These are phyloP conservation scores for Penicillium janthinellum DNA, from an alignment of 2,329 filamentous ascomycete genomes.

Conservation along the genomic window DNA sequence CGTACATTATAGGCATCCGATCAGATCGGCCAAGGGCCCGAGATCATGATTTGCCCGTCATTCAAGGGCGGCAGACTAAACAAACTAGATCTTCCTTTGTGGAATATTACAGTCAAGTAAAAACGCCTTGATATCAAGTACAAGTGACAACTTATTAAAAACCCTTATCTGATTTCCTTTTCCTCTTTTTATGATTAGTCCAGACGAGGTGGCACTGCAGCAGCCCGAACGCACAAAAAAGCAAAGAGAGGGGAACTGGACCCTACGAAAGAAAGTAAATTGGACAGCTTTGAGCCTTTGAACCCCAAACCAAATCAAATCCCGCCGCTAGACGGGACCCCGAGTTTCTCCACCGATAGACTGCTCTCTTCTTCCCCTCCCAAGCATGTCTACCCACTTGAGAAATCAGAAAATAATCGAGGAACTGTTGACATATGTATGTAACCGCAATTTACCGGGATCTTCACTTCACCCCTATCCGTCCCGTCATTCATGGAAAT, in stretches of 20 bases:
- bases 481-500: constrained; percentile 14
- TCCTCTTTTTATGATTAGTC: neutral
- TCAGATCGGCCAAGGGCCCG: constrained; percentile 6
- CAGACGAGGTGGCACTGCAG: neutral
- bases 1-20: constrained; percentile 4
- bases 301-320: neutral
- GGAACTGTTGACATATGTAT: neutral
- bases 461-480: constrained; percentile 15
- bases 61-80: constrained; percentile 14
- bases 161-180: neutral
- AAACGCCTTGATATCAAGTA: neutral
- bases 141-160: too few relatives aligned
- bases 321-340: neutral
- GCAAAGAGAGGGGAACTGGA: neutral
- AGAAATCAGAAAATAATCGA: neutral
- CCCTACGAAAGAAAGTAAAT: too few relatives aligned
- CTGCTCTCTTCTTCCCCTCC: neutral
- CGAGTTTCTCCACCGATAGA: neutral
- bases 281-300: too few relatives aligned
- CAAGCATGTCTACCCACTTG: neutral
- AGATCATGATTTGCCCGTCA: constrained; percentile 14
- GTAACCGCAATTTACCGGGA: constrained; percentile 5
- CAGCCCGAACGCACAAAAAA: neutral
- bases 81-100: neutral
- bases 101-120: neutral